phyloP scores from a whole-genome alignment of 2,329 filamentous ascomycete species.

The Aspergillus transmontanensis region DNA sequence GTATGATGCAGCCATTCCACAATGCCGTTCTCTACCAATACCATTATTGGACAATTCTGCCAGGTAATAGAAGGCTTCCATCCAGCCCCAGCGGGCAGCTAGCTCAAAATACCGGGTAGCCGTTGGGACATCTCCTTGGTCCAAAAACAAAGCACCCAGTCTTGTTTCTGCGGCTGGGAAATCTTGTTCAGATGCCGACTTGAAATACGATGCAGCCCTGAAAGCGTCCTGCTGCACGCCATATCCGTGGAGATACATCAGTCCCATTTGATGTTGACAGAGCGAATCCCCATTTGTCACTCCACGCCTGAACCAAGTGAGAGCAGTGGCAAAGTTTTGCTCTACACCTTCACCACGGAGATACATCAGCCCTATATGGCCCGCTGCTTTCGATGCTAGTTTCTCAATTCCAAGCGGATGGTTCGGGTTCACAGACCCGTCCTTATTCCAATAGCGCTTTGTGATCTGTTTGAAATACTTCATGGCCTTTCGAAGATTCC shows the following conservation, averaged over 20 bases:
- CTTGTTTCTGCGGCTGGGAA: constrained; percentile 79
- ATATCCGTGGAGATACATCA: constrained; percentile 81
- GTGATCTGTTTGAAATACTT: constrained; percentile 81
- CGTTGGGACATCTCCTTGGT: constrained; percentile 79
- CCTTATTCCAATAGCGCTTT: constrained; percentile 77
- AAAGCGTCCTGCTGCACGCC: constrained; percentile 70
- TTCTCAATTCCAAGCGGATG: constrained; percentile 73
- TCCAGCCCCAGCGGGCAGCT: constrained; percentile 77
- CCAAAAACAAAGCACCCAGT: constrained; percentile 80
- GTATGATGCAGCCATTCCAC: constrained; percentile 74
- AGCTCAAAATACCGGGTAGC: constrained; percentile 87
- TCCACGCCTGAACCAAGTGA: constrained; percentile 81
- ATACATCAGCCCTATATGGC: constrained; percentile 86
- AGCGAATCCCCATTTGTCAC: constrained; percentile 74
- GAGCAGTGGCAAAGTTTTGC: constrained; percentile 75
- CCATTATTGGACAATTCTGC: constrained; percentile 83
- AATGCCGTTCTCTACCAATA: constrained; percentile 77
- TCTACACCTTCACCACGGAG: constrained; percentile 81
- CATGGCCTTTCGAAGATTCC: constrained; percentile 72
- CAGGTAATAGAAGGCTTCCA: constrained; percentile 90
- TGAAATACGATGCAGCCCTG: constrained; percentile 75
- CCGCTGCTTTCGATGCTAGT: constrained; percentile 78
- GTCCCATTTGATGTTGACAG: constrained; percentile 79
- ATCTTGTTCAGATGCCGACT: constrained; percentile 78
- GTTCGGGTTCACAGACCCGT: constrained; percentile 73